Percentiles rank a stretch among this genome's conserved stretches.
Evolutionary conservation across 2,329 filamentous ascomycete genomes (phyloP).

Genomic region (Penicillium capsulatum): DNA sequence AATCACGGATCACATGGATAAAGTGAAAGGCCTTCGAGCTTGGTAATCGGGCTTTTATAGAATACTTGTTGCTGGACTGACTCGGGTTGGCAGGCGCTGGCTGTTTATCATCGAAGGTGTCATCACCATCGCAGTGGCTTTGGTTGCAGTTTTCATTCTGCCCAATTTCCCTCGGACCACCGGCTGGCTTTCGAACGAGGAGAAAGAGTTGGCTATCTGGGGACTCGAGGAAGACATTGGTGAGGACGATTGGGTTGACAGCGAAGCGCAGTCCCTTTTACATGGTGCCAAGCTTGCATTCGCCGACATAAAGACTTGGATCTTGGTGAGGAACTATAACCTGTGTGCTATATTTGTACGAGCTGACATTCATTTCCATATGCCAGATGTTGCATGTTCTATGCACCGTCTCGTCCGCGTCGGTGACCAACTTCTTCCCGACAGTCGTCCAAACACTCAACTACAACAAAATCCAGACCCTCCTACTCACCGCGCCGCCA

Average conservation of each 20-base stretch:
- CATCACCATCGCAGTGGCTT: slow-evolving; percentile 1
- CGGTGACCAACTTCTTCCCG: slow-evolving; percentile 19
- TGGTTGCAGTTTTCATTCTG: slow-evolving; percentile 5
- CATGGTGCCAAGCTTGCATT: slow-evolving; percentile 16
- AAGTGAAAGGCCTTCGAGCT: slow-evolving; percentile 3
- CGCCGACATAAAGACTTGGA: too few relatives aligned
- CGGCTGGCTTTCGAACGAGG: slow-evolving; percentile 4
- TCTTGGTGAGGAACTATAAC: too few relatives aligned
- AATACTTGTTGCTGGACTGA: too few relatives aligned
- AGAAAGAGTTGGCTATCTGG: slow-evolving; percentile 7
- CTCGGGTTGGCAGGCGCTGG: too few relatives aligned
- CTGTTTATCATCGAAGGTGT: too few relatives aligned
- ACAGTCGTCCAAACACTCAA: slow-evolving; percentile 7
- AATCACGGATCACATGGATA: slow-evolving; percentile 46
- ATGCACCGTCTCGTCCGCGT: too few relatives aligned
- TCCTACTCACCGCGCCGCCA: slow-evolving; percentile 13
- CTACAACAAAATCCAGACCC: slow-evolving; percentile 4
- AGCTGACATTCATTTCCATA: too few relatives aligned
- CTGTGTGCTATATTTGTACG: too few relatives aligned
- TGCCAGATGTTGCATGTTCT: too few relatives aligned
- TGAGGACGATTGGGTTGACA: slow-evolving; percentile 14
- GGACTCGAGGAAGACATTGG: slow-evolving; percentile 10
- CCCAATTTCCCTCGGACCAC: slow-evolving; percentile 8
- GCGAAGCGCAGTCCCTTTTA: slow-evolving; percentile 13
- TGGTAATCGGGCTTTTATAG: slow-evolving; percentile 10